Evolutionary conservation across 2,329 filamentous ascomycete genomes (phyloP), one percentile per base, ranked within the genome.

Genomic region (Taxawa tesnikishii): DNA sequence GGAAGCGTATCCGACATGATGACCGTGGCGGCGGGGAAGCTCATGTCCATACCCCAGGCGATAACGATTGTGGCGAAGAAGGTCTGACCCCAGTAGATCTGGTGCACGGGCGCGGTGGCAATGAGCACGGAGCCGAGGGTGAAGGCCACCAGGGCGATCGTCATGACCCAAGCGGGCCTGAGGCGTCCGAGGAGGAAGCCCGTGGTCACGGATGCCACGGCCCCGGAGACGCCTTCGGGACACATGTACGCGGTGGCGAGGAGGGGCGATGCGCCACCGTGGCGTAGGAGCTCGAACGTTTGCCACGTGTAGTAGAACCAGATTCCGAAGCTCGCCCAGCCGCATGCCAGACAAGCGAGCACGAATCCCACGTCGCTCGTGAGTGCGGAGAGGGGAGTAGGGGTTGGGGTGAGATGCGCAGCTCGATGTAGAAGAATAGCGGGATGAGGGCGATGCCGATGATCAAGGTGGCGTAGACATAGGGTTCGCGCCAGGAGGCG

Each of bases 31-130:
- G 19, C 19, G 8, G 19, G 19, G n/a, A 23, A 23, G n/a, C 19
- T 23, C 8, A 23, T 23, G n/a, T 23, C 19, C 67, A 79, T 75
- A 2, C 74, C 73, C 43, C 66, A 74, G 0, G 70, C 66, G 50
- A 70, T 72, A 28, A 79, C 45, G 3, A 79, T 15, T 3, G 72
- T 58, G 2, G 62, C 61, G 7, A 76, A 60, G 45, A 82, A 81
- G 0, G 67, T 61, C 39, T 77, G 68, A 12, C 58, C 59, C 77
- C 77, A 82, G 53, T 80, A 82, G 0, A 56, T 65, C 47, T 79
- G 72, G 4, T 62, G 41, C 0, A 64, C 55, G 0, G 73, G 71
- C 2, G 66, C 59, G 1, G 56, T 63, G 3, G 56, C 58, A 2
- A 59, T 40, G 6, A 67, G 42, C 7, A 62, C 43, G 10, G 47